Percentiles rank a stretch among this genome's conserved stretches.
Evolutionary conservation across 140 eudicot species (phyloP).

Genomic region (Erigeron philadelphicus): DNA sequence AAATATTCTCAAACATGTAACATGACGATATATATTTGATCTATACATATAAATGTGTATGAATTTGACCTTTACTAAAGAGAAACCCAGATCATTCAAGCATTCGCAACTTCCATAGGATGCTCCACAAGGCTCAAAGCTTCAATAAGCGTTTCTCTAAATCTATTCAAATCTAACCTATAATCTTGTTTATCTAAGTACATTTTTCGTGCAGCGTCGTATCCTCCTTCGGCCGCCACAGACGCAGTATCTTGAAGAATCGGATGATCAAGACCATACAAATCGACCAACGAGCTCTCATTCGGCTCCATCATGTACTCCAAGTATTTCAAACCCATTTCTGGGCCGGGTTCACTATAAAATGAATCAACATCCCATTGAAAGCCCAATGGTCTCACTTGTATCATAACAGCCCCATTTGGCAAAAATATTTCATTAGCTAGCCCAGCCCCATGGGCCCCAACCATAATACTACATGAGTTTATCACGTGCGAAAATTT

Average conservation of each 20-base stretch:
- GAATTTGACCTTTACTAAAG: not conserved
- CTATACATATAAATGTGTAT: not conserved
- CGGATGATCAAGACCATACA: constrained; percentile 45
- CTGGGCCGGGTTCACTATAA: constrained; percentile 46
- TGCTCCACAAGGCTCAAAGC: constrained; percentile 39
- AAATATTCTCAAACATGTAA: not conserved
- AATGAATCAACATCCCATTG: constrained; percentile 47
- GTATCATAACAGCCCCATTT: constrained; percentile 49
- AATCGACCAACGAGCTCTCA: constrained; percentile 51
- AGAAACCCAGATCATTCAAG: constrained; percentile 8
- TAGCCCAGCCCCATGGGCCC: constrained; percentile 73
- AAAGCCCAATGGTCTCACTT: constrained; percentile 53
- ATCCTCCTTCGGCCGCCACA: constrained; percentile 48
- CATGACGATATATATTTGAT: not conserved
- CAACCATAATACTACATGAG: constrained; percentile 59
- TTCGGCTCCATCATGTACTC: constrained; percentile 51
- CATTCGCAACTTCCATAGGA: not conserved
- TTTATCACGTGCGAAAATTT: constrained; percentile 42
- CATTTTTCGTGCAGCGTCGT: constrained; percentile 38
- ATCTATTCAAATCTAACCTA: constrained; percentile 39
- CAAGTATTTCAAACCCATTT: constrained; percentile 49
- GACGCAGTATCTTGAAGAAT: constrained; percentile 47
- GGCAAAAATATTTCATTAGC: constrained; percentile 49
- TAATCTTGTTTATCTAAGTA: constrained; percentile 56
- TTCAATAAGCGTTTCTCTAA: constrained; percentile 42